These are phyloP conservation scores for Mycena filopes DNA, from an alignment of 768 basidiomycete genomes.

Conservation along the genomic window DNA sequence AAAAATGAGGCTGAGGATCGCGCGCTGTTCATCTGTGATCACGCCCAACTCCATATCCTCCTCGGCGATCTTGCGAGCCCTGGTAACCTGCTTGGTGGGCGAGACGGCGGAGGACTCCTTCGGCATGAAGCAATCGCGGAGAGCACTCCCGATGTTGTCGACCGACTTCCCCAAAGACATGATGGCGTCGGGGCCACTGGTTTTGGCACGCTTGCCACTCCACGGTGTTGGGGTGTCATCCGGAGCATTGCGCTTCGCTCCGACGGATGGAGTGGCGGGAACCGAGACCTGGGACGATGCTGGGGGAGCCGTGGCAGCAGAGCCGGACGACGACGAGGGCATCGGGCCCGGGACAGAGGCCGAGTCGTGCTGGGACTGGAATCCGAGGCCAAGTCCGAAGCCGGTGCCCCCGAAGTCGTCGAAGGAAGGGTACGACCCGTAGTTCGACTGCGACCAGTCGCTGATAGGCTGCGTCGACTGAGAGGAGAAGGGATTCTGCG, in stretches of 20 bases:
- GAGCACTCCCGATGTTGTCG: neutral
- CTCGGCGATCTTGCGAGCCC: neutral
- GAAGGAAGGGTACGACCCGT: too few relatives aligned
- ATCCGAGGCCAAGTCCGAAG: too few relatives aligned
- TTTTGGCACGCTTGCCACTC: neutral
- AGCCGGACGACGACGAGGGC: too few relatives aligned
- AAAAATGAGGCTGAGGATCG: neutral
- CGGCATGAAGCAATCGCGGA: conserved; percentile 13
- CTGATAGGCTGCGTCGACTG: too few relatives aligned
- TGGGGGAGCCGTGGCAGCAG: too few relatives aligned
- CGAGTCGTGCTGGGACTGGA: too few relatives aligned
- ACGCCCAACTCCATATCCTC: neutral
- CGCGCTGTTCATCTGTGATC: neutral
- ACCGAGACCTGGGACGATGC: too few relatives aligned
- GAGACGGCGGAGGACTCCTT: conserved; percentile 9
- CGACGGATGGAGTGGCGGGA: too few relatives aligned
- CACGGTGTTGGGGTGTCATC: neutral
- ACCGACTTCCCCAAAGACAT: conserved; percentile 1
- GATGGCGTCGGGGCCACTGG: neutral
- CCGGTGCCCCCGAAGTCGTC: too few relatives aligned
- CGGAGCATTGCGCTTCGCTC: neutral
- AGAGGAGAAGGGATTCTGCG: too few relatives aligned
- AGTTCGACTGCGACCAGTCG: too few relatives aligned
- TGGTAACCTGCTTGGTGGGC: neutral
- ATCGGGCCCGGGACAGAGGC: too few relatives aligned